Evolutionary conservation across 768 basidiomycete genomes (phyloP), one percentile per base, ranked within the genome.

Genomic region (Hericium rajendrae): DNA sequence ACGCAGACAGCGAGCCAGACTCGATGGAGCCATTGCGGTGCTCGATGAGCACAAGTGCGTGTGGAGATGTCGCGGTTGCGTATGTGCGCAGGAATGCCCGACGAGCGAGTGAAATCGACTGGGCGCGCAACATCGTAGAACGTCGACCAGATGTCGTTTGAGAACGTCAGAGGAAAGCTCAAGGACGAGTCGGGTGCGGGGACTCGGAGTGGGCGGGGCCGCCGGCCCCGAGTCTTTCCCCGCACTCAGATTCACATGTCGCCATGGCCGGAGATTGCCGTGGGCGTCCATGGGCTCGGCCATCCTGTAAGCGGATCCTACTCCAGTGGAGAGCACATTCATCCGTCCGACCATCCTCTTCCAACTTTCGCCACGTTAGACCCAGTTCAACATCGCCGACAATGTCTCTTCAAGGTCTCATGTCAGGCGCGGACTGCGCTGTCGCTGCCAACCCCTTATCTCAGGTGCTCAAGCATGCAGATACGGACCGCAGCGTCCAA

Each of bases 381-480:
- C 8, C 15, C 57, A 56, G 18, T 28, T 16, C 28, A 15, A n/a
- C 46, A 52, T 38, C 48, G 12, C 12, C 24, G n/a, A 53, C 56
- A 59, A 89, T 89, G 87, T 87, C 88, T 22, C 75, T 91, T 55
- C 86, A 88, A 74, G 78, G 84, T 57, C 75, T 93, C 41, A 81
- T 93, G 59, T 92, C 91, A 58, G 94, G 92, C 57, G 80, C 92
- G 48, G 95, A 97, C 72, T 97, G 94, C 71, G 88, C 86, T 12
- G 80, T 84, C 18, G 76, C 85, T 1, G 77, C 86, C 51, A 97
- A 97, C 68, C 94, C 94, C 2, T 76, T 98, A 24, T 83, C 89
- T 2, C 87, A 91, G 64, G 86, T 97, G 24, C 77, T 94, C 54
- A 95, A 97, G 69, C 88, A 95, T 66, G 83, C 91, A 9, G 91